Evolutionary conservation across 495 filamentous ascomycete genomes (phyloP).

Genomic region (Podospora fimiseda): DNA sequence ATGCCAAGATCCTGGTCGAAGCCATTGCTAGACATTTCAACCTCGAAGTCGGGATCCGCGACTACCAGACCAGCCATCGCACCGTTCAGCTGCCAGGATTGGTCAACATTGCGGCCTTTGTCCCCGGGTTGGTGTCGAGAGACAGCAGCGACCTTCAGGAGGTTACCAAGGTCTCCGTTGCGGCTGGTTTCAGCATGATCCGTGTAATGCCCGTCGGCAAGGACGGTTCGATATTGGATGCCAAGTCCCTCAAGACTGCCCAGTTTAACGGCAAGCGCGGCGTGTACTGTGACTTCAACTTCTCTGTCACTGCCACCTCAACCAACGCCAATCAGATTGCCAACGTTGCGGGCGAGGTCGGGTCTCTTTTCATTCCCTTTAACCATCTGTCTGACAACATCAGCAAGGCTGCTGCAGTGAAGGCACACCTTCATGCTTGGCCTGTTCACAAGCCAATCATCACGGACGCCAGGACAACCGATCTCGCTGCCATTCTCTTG

Average conservation of each 20-base stretch:
- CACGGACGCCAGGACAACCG: conserved; percentile 78
- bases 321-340: conserved; percentile 70
- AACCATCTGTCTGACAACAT: conserved; percentile 82
- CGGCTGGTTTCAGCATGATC: conserved; percentile 78
- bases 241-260: conserved; percentile 65
- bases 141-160: conserved; percentile 63
- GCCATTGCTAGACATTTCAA: conserved; percentile 84
- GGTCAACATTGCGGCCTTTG: conserved; percentile 75
- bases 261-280: conserved; percentile 64
- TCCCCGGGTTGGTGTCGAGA: conserved; percentile 60
- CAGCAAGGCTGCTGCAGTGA: conserved; percentile 77
- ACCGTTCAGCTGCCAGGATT: conserved; percentile 69
- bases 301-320: conserved; percentile 75
- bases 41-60: conserved; percentile 69
- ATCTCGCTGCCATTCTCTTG: conserved; percentile 72
- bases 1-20: conserved; percentile 94
- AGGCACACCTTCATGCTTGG: conserved; percentile 76
- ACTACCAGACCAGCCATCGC: conserved; percentile 84
- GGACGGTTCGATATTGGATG: conserved; percentile 65
- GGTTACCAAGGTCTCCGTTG: conserved; percentile 68
- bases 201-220: conserved; percentile 73
- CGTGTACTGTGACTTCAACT: conserved; percentile 76
- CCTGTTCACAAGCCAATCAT: conserved; percentile 76
- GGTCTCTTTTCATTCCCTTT: conserved; percentile 82
- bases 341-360: conserved; percentile 66